phyloP scores from a whole-genome alignment of 495 filamentous ascomycete genomes.

The Mycothermus thermophilus region DNA sequence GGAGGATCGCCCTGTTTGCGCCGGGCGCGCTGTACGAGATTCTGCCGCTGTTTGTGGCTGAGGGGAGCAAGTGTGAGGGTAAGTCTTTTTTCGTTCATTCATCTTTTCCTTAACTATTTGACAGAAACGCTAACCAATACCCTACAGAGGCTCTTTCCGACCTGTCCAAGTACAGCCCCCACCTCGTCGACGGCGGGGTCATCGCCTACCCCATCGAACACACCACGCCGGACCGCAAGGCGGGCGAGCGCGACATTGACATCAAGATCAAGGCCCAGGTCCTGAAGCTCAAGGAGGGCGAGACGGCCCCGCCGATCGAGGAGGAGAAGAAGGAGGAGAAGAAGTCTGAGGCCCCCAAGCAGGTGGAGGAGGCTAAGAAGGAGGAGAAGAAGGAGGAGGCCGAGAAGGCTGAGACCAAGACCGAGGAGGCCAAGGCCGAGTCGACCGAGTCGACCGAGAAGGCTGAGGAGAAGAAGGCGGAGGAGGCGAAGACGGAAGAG shows the following conservation, averaged over 20 bases:
- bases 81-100: conserved; percentile 1
- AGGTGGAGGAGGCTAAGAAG: not conserved
- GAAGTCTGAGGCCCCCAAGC: not conserved
- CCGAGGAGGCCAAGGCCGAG: conserved; percentile 1
- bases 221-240: conserved; percentile 8
- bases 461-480: conserved; percentile 7
- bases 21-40: conserved; percentile 21
- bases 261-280: conserved; percentile 19
- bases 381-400: conserved; percentile 1
- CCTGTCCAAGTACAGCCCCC: conserved; percentile 16
- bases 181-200: conserved; percentile 16
- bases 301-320: not conserved
- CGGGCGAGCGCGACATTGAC: conserved; percentile 14
- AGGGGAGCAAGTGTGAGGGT: conserved; percentile 21
- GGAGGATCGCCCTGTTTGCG: conserved; percentile 20
- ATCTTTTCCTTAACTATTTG: not conserved
- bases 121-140: too few relatives aligned
- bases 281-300: conserved; percentile 12
- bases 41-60: conserved; percentile 24
- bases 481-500: conserved; percentile 1
- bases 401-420: conserved; percentile 2
- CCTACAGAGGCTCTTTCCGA: conserved; percentile 17
- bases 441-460: conserved; percentile 4
- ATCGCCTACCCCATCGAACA: conserved; percentile 18
- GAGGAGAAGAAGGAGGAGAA: conserved; percentile 2